Percentiles rank a stretch among this genome's conserved stretches.
Conservation (phyloP, 345 rosid genomes). For the Linum tenue region DNA sequence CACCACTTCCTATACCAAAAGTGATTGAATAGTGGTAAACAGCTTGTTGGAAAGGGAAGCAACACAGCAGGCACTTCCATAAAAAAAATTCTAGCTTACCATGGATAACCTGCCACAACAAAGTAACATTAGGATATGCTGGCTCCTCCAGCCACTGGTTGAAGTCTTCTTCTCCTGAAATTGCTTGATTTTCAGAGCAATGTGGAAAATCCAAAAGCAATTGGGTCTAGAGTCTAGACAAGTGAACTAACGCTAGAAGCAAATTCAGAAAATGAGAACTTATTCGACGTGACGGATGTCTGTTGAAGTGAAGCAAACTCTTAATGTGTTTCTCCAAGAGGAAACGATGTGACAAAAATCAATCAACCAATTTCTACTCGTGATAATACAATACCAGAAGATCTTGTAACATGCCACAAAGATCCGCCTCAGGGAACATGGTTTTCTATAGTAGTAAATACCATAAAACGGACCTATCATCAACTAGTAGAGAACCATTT, state of each 20-base stretch:
- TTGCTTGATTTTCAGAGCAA: slow-evolving; percentile 18
- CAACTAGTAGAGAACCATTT: no score
- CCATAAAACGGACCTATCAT: no score
- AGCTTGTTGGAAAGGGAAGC: slow-evolving; percentile 8
- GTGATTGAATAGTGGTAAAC: slow-evolving; percentile 2
- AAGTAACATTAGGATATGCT: slow-evolving; percentile 67
- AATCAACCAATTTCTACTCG: no score
- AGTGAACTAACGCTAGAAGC: background rate
- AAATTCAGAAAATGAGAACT: background rate
- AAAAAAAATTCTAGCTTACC: slow-evolving; percentile 39
- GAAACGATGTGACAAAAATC: no score
- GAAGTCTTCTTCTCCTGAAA: slow-evolving; percentile 76
- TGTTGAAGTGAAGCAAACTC: no score
- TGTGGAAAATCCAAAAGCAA: slow-evolving; percentile 3
- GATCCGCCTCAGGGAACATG: no score
- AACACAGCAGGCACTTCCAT: slow-evolving; percentile 10
- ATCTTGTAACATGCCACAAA: no score
- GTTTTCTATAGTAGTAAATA: no score
- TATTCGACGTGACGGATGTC: no score
- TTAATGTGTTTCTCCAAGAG: no score
- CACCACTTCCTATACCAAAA: slow-evolving; percentile 49
- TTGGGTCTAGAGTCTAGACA: background rate
- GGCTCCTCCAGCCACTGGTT: slow-evolving; percentile 78
- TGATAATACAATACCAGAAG: no score
- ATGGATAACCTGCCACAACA: slow-evolving; percentile 70